Conservation (phyloP, 352 stramenopile genomes). For the Phytophthora tubulina region DNA sequence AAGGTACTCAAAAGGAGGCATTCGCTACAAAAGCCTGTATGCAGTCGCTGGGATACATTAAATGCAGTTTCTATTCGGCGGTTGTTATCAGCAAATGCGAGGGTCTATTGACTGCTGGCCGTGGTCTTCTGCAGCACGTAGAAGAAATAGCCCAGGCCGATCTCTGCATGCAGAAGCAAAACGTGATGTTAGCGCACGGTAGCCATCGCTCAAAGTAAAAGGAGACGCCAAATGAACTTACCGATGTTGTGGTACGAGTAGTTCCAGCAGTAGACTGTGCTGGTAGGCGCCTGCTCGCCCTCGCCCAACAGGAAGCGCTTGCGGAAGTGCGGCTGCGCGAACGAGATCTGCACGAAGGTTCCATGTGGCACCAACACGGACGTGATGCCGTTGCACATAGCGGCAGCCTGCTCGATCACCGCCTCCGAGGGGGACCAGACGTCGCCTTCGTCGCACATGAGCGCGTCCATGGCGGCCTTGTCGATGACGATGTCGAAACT, state of each 20-base stretch:
- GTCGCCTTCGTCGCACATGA: conserved; percentile 81
- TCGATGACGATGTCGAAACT: conserved; percentile 86
- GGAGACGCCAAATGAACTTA: conserved; percentile 20
- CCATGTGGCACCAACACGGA: conserved; percentile 55
- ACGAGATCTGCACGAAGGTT: conserved; percentile 82
- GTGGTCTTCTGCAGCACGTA: conserved; percentile 60
- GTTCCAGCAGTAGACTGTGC: conserved; percentile 54
- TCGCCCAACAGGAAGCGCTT: conserved; percentile 69
- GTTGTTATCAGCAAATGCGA: no score
- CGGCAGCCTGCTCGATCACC: conserved; percentile 55
- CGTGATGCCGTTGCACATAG: conserved; percentile 65
- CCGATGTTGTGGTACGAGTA: conserved; percentile 66
- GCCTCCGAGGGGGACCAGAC: conserved; percentile 70
- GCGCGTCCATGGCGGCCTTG: conserved; percentile 88
- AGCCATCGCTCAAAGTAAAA: neutral
- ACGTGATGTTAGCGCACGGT: conserved; percentile 11
- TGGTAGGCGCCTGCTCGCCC: conserved; percentile 39
- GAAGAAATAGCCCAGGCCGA: conserved; percentile 72
- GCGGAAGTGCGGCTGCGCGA: conserved; percentile 85
- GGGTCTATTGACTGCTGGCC: conserved; percentile 20
- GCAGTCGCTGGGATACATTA: neutral
- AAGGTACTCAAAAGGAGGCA: no score
- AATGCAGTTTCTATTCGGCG: conserved; percentile 20
- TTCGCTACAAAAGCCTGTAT: no score
- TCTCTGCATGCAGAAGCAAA: conserved; percentile 38